A percentile compares a stretch with the other conserved stretches of the same genome.
phyloP scores from a whole-genome alignment of 495 filamentous ascomycete genomes.

The Rusavskia elegans region DNA sequence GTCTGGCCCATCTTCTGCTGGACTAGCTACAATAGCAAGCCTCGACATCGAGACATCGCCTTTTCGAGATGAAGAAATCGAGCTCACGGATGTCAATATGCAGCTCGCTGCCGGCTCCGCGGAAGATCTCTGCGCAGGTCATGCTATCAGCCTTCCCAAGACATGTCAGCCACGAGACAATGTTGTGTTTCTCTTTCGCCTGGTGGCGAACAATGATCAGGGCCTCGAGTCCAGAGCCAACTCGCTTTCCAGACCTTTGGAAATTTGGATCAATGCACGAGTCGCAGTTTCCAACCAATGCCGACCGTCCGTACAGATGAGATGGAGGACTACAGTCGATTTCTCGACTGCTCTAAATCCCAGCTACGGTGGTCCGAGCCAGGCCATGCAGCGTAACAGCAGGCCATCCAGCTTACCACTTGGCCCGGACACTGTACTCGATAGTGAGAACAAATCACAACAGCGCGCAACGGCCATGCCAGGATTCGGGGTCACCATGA shows the following conservation, averaged over 20 bases:
- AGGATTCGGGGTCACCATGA: conserved; percentile 61
- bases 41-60: conserved; percentile 81
- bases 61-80: conserved; percentile 57
- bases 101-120: conserved; percentile 48
- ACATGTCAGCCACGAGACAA: conserved; percentile 66
- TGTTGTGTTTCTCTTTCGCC: conserved; percentile 67
- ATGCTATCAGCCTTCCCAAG: conserved; percentile 45
- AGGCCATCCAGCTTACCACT: conserved; percentile 39
- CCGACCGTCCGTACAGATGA: conserved; percentile 57
- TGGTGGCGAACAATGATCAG: conserved; percentile 40
- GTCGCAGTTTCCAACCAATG: conserved; percentile 50
- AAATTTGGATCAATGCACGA: conserved; percentile 49
- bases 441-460: conserved; percentile 27
- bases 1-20: conserved; percentile 44
- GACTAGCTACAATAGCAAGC: conserved; percentile 58
- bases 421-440: conserved; percentile 8
- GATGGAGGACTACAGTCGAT: conserved; percentile 70
- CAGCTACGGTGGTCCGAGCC: conserved; percentile 47
- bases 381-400: conserved; percentile 31
- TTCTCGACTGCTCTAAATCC: conserved; percentile 55
- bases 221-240: conserved; percentile 29
- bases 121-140: conserved; percentile 45
- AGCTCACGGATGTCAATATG: conserved; percentile 51
- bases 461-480: conserved; percentile 32
- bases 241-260: conserved; percentile 33